Evolutionary conservation across 2,329 filamentous ascomycete species (phyloP), one percentile per base, ranked within the genome.

Genomic region (Pyrenophora seminiperda): DNA sequence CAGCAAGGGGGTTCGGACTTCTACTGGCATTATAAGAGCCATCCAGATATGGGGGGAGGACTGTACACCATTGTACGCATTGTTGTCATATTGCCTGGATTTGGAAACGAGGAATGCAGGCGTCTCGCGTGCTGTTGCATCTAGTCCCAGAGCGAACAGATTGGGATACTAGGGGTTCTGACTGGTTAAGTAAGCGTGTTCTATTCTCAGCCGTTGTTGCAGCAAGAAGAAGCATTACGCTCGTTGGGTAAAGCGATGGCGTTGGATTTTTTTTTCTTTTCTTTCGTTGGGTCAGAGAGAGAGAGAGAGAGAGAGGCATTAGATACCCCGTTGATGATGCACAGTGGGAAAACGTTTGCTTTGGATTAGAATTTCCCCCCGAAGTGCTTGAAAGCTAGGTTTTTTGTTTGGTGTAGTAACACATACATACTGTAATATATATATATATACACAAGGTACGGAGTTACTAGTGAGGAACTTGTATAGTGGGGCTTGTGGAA

Each of bases 211-310:
- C 39, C 47, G 27, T 20, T 47, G 18, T 29, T 51, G 17, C 13
- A 47, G 51, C 29, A 54, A 37, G 42, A 54, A 47, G 51, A 54
- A 47, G 19, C 24, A 47, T 41, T 18, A 19, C 18, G 24, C 37
- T 41, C 39, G n/a, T 51, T 47, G 43, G 39, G n/a, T 54, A 51
- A 51, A 27, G 51, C 30, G 34, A 33, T 18, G 51, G 47, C 47
- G 51, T 50, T 54, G 37, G 40, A 15, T 34, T 13, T 20, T 31
- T 17, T 14, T 3, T 7, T 13, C 7, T 18, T 7, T 10, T 36
- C 11, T 7, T 32, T 31, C 29, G 18, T 34, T 34, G 32, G 15
- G 32, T 34, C 18, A 17, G 15, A 20, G 9, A 5, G 15, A n/a
- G n/a, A n/a, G n/a, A n/a, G n/a, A n/a, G 32, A 37, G 5, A 19